Base-by-base conservation (phyloP, 176 grass and related monocot species). In the Bolboschoenus planiculmis region DNA sequence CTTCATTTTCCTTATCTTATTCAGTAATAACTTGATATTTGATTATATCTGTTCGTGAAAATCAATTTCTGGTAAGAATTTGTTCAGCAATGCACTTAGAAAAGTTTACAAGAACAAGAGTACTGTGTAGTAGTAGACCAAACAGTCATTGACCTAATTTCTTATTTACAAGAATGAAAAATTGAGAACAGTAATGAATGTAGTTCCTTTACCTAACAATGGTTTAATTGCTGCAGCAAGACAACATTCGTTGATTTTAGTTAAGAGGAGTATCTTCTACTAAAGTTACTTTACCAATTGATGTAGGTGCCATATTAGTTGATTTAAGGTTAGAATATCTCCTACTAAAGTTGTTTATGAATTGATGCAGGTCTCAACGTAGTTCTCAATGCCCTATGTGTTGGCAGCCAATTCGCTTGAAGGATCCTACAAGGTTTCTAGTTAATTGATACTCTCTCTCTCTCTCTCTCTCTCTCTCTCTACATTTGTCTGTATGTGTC, bases 351-450 rank as follows among this genome's bases (percentile, higher is more conserved):
- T 84, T 71, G 46, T 90, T 76, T 36, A 33, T 82, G 3, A 20
- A 61, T 57, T 24, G 40, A 51, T 40, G 37, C 84, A 98, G 96
- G 96, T 98, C 90, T 36, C 96, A 98, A 79, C 89, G 96, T 84
- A 98, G 96, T 87, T 93, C 92, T 27, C 96, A 98, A 55, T 98
- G 96, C 78, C 96, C 96, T 44, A 98, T 98, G 92, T 98, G 96
- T 63, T 98, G 96, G 89, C 92, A 91, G 51, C 4, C 86, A 81
- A 90, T 98, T 71, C 88, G 82, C 79, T 84, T 98, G 92, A 94
- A 95, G 76, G 96, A 98, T 87, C 82, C 84, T 88, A 88, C 84
- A 84, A 98, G 96, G 96, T 83, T 87, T 70, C 35, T 78, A 31
- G 27, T 15, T 39, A 44, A 37, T 54, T 34, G 20, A 75, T 87